Percentiles rank a stretch among this genome's conserved stretches.
Conservation (phyloP, 352 stramenopile genomes). For the Globisporangium splendens region DNA sequence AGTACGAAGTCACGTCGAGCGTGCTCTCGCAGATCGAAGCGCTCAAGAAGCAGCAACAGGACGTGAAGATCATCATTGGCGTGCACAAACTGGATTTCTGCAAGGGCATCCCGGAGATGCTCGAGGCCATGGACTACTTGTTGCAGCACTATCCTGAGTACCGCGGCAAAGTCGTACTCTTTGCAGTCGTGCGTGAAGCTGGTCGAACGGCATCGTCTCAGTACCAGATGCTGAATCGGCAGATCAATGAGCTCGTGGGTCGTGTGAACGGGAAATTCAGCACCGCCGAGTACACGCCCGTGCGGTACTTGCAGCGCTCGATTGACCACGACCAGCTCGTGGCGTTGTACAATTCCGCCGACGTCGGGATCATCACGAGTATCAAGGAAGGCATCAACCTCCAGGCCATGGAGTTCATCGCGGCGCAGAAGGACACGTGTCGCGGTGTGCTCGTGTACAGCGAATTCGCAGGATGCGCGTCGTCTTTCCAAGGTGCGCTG, state of each 20-base stretch:
- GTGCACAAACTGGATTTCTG: conserved; percentile 81
- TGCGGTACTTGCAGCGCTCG: conserved; percentile 86
- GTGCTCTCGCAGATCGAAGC: conserved; percentile 50
- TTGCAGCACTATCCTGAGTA: conserved; percentile 89
- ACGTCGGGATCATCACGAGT: conserved; percentile 87
- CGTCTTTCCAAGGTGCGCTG: conserved; percentile 84
- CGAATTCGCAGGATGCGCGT: conserved; percentile 89
- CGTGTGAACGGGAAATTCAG: conserved; percentile 86
- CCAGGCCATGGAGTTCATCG: conserved; percentile 91
- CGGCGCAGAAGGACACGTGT: conserved; percentile 71
- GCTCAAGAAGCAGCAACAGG: conserved; percentile 52
- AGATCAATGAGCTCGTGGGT: conserved; percentile 89
- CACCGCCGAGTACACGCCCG: conserved; percentile 84
- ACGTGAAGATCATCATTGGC: conserved; percentile 74
- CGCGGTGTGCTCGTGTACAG: conserved; percentile 89
- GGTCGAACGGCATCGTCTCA: conserved; percentile 60
- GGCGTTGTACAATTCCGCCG: conserved; percentile 84
- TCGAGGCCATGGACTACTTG: conserved; percentile 88
- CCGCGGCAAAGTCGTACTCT: conserved; percentile 92
- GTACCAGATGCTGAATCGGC: conserved; percentile 81
- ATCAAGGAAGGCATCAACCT: conserved; percentile 91
- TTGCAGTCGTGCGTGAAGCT: conserved; percentile 88
- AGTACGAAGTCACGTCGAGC: conserved; percentile 68
- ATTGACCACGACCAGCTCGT: conserved; percentile 87
- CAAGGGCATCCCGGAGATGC: conserved; percentile 87